Evolutionary conservation across 2,329 filamentous ascomycete genomes (phyloP), one percentile per base, ranked within the genome.

Genomic region (Cladosporium oxysporum): DNA sequence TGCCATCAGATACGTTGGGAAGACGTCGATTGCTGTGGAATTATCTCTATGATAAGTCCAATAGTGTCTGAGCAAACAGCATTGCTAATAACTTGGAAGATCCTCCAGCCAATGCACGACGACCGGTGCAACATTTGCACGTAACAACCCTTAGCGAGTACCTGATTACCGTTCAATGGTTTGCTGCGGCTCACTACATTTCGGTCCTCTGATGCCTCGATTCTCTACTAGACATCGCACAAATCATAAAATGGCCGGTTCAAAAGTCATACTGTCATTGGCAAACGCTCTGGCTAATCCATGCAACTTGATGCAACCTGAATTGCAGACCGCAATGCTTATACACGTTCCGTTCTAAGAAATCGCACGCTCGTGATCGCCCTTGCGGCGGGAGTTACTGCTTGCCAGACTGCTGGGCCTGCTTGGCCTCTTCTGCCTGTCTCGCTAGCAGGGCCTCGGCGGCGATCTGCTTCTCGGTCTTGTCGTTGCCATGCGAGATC

Each of bases 401-500:
- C 29, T 29, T 59, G 57, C 35, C 37, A 5, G 57, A 21, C 33
- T 37, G 31, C 29, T 58, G 33, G 12, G 26, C 52, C 33, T 37
- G 52, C 29, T 37, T 41, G n/a, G 59, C 59, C 6, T 49, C 60
- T 14, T 50, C 47, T 7, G 35, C 35, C 59, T 62, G 44, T 26
- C 47, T 47, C 26, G 53, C 29, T 14, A 26, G 31, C 16, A 53
- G 65, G 5, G 66, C 62, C 53, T 75, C 71, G 35, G 68, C 65
- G 26, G 69, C 69, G 41, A 77, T 65, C 71, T 78, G 72, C 44
- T 76, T 74, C 67, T 78, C 76, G 6, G 76, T 78, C 74, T 77
- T 78, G 73, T 77, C 76, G 71, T 78, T 78, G 66, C 76, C 76
- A 69, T 77, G 74, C 66, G 72, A 70, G 68, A 76, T 77, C 60